phyloP scores from a whole-genome alignment of 176 grass and related monocot genomes.

The barley (Hordeum vulgare) region MorexV3_pseudomolecules_assembly NC_058523.1:526546815-526547314 shows the following conservation, averaged over 20 bases:
- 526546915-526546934: not conserved
- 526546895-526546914: not conserved
- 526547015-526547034: slow-evolving; percentile 75
- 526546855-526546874: not conserved
- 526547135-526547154: not conserved
- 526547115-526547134: not conserved
- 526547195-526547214: too few species aligned
- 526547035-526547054: slow-evolving; percentile 80
- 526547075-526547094: slow-evolving; percentile 1
- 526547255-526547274: not conserved
- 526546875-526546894: not conserved
- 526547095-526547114: not conserved
- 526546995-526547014: slow-evolving; percentile 26
- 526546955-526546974: not conserved
- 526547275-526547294: too few species aligned
- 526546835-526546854: too few species aligned
- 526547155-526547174: not conserved
- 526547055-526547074: slow-evolving; percentile 77
- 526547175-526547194: not conserved
- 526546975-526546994: not conserved
- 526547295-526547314: too few species aligned
- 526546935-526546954: not conserved
- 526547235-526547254: not conserved
- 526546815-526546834: too few species aligned
- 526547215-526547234: not conserved